phyloP scores from a whole-genome alignment of 2,329 filamentous ascomycete genomes.

The Byssothecium circinans region DNA sequence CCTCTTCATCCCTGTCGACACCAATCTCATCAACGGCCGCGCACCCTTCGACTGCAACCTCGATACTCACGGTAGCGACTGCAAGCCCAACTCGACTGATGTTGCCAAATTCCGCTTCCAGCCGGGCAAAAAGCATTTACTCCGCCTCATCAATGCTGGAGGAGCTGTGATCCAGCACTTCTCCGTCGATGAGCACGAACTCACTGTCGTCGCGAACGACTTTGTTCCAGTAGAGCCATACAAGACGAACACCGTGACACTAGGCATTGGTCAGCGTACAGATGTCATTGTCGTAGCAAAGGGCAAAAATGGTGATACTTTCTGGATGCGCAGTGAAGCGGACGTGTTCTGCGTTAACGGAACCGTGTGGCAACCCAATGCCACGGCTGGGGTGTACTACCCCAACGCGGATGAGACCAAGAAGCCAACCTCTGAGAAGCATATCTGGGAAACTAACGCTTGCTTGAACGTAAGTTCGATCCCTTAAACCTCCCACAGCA shows the following conservation, averaged over 20 bases:
- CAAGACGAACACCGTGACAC: conserved; percentile 38
- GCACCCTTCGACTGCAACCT: conserved; percentile 8
- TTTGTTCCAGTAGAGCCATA: conserved; percentile 45
- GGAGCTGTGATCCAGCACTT: conserved; percentile 42
- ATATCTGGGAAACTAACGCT: too few species aligned
- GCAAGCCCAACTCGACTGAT: conserved; percentile 12
- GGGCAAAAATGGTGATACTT: neutral
- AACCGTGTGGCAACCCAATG: too few species aligned
- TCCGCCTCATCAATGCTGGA: conserved; percentile 46
- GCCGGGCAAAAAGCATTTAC: conserved; percentile 43
- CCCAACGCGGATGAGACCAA: too few species aligned
- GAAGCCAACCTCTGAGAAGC: too few species aligned
- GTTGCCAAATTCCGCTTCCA: conserved; percentile 41
- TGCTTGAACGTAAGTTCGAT: too few species aligned
- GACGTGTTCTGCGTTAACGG: neutral
- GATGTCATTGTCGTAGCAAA: conserved; percentile 19
- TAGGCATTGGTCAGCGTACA: conserved; percentile 42
- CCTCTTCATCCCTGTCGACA: conserved; percentile 14
- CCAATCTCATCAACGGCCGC: conserved; percentile 15
- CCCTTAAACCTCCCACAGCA: too few species aligned
- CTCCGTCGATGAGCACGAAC: conserved; percentile 42
- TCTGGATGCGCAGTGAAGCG: conserved; percentile 11
- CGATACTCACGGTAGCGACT: neutral
- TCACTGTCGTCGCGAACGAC: conserved; percentile 45
- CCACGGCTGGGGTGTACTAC: too few species aligned